Percentiles rank a stretch among this genome's conserved stretches.
Evolutionary conservation across 2,329 filamentous ascomycete species (phyloP).

Genomic region (Pseudogymnoascus pannorum): DNA sequence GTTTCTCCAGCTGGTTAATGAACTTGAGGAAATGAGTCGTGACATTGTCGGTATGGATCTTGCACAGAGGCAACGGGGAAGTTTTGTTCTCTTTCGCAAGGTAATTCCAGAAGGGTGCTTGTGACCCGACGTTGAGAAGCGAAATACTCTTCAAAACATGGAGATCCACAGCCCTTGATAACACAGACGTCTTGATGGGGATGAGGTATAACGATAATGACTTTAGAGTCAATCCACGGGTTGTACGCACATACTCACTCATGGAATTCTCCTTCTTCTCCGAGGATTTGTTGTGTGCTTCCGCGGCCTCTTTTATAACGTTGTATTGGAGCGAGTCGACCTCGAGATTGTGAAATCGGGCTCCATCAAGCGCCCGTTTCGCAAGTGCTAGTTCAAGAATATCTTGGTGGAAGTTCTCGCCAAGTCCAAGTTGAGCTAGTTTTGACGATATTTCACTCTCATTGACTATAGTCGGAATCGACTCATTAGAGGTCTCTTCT

Average conservation of each 20-base stretch:
- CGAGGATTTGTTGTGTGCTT: background rate
- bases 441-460: background rate
- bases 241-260: slow-evolving; percentile 48
- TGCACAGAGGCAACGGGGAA: slow-evolving; percentile 44
- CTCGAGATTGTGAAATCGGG: background rate
- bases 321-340: background rate
- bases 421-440: background rate
- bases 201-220: slow-evolving; percentile 50
- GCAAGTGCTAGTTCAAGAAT: background rate
- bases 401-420: background rate
- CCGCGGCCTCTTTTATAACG: background rate
- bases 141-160: slow-evolving; percentile 49
- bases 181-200: slow-evolving; percentile 50
- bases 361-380: background rate
- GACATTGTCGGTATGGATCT: slow-evolving; percentile 58
- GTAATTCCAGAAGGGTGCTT: slow-evolving; percentile 52
- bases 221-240: slow-evolving; percentile 50
- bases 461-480: background rate
- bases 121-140: slow-evolving; percentile 56
- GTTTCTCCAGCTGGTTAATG: slow-evolving; percentile 42
- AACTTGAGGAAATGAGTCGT: slow-evolving; percentile 46
- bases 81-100: slow-evolving; percentile 47
- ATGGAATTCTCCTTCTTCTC: slow-evolving; percentile 21
- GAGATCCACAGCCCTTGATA: slow-evolving; percentile 50
- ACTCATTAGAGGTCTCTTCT: background rate